These are phyloP conservation scores for Vigna radiata DNA, from an alignment of 306 rosid genomes.

Conservation along the genomic window DNA sequence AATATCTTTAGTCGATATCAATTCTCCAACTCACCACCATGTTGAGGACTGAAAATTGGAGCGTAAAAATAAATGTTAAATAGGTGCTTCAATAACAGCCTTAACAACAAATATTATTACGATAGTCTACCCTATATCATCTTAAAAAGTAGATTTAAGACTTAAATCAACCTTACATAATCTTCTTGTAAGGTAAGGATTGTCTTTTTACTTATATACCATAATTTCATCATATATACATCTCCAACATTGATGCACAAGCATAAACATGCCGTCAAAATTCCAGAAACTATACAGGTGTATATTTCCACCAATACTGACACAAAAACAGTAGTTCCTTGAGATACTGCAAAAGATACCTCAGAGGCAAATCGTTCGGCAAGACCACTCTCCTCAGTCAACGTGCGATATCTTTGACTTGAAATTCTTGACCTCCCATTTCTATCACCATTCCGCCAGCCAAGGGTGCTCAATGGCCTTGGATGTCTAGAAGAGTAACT, in stretches of 20 bases:
- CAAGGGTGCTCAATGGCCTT: conserved; percentile 55
- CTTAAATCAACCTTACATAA: too few relatives aligned
- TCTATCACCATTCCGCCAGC: conserved; percentile 73
- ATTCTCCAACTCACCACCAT: too few relatives aligned
- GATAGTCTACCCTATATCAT: too few relatives aligned
- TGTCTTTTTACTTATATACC: too few relatives aligned
- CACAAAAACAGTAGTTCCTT: conserved; percentile 27
- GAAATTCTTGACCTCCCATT: conserved; percentile 76
- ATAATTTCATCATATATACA: too few relatives aligned
- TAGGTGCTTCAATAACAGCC: too few relatives aligned
- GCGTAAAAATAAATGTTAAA: too few relatives aligned
- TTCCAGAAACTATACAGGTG: conserved; percentile 17
- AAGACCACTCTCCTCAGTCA: conserved; percentile 57
- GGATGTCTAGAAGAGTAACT: conserved; percentile 67
- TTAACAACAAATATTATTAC: too few relatives aligned
- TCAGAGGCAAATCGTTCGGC: conserved; percentile 63
- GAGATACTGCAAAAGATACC: conserved; percentile 50
- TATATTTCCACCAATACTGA: conserved; percentile 32
- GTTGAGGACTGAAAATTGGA: too few relatives aligned
- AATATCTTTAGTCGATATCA: too few relatives aligned
- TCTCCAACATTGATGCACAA: conserved; percentile 2
- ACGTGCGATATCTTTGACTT: conserved; percentile 58
- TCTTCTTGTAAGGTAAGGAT: too few relatives aligned
- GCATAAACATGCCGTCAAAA: conserved; percentile 11
- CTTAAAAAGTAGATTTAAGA: too few relatives aligned